These are phyloP conservation scores for Hylodesmum podocarpum DNA, from an alignment of 306 rosid species.

Conservation along the genomic window DNA sequence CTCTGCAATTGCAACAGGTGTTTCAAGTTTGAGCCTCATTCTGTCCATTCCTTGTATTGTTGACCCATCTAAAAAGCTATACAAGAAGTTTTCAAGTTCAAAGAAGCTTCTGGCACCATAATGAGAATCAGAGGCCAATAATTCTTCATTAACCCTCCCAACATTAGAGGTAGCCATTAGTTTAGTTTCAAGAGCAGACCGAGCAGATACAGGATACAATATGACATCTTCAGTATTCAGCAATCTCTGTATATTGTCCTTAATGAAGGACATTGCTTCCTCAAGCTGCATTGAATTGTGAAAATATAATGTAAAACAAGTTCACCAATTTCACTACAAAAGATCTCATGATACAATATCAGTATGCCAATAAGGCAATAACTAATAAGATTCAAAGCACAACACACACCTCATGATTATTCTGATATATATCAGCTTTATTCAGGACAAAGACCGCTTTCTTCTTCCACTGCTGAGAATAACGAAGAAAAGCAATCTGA, in stretches of 20 bases:
- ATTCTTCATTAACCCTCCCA: constrained; percentile 41
- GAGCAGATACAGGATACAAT: constrained; percentile 88
- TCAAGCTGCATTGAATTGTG: constrained; percentile 72
- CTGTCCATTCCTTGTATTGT: constrained; percentile 86
- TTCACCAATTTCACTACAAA: constrained; percentile 17
- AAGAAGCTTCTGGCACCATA: constrained; percentile 59
- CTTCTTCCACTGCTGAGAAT: constrained; percentile 98
- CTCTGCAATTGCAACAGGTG: constrained; percentile 88
- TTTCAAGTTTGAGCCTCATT: constrained; percentile 89
- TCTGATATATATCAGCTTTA: constrained; percentile 87
- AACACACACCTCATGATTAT: constrained; percentile 62
- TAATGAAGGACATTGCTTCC: constrained; percentile 78
- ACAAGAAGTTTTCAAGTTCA: constrained; percentile 74
- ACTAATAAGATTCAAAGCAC: constrained; percentile 13
- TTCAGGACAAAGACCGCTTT: constrained; percentile 93
- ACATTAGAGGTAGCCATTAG: constrained; percentile 49
- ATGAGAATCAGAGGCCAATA: constrained; percentile 47
- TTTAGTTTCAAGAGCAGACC: constrained; percentile 89
- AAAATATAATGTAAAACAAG: constrained; percentile 22
- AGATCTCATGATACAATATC: constrained; percentile 18
- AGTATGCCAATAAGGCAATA: neutral
- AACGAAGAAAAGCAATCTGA: constrained; percentile 88
- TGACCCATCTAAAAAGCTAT: constrained; percentile 87
- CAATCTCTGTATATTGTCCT: constrained; percentile 72
- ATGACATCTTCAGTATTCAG: constrained; percentile 69